Percentiles rank a stretch among this genome's conserved stretches.
Conservation (phyloP, 352 stramenopile species). For the Phytophthora tubulina region DNA sequence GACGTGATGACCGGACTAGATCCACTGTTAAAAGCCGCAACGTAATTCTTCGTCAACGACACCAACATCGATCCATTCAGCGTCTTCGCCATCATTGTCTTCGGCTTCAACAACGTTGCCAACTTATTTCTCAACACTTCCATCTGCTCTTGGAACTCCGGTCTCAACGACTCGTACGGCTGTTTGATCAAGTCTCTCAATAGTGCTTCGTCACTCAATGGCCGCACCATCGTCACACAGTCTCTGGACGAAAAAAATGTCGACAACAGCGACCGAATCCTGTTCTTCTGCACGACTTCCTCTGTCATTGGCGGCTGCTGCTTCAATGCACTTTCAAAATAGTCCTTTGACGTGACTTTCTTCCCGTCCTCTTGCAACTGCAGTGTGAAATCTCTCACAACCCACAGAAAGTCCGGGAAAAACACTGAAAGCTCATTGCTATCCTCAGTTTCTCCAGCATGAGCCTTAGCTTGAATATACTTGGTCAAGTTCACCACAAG, state of each 20-base stretch:
- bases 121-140: constrained; percentile 66
- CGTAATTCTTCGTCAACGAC: constrained; percentile 71
- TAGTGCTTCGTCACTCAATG: constrained; percentile 71
- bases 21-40: constrained; percentile 75
- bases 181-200: constrained; percentile 63
- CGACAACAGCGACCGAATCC: constrained; percentile 62
- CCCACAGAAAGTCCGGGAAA: constrained; percentile 80
- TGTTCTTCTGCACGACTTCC: constrained; percentile 68
- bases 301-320: constrained; percentile 57
- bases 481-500: constrained; percentile 84
- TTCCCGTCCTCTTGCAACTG: constrained; percentile 68
- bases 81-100: constrained; percentile 68
- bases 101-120: constrained; percentile 61
- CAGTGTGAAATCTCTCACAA: constrained; percentile 84
- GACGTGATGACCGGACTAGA: constrained; percentile 80
- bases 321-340: constrained; percentile 82
- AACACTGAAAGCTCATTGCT: constrained; percentile 61
- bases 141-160: constrained; percentile 76
- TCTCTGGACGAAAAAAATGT: constrained; percentile 82
- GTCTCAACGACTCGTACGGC: constrained; percentile 64
- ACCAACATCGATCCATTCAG: constrained; percentile 79
- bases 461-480: constrained; percentile 68
- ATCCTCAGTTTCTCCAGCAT: constrained; percentile 20
- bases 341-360: constrained; percentile 67
- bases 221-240: constrained; percentile 83